Evolutionary conservation across 768 basidiomycete genomes (phyloP), one percentile per base, ranked within the genome.

Genomic region (Suillus alpinus): DNA sequence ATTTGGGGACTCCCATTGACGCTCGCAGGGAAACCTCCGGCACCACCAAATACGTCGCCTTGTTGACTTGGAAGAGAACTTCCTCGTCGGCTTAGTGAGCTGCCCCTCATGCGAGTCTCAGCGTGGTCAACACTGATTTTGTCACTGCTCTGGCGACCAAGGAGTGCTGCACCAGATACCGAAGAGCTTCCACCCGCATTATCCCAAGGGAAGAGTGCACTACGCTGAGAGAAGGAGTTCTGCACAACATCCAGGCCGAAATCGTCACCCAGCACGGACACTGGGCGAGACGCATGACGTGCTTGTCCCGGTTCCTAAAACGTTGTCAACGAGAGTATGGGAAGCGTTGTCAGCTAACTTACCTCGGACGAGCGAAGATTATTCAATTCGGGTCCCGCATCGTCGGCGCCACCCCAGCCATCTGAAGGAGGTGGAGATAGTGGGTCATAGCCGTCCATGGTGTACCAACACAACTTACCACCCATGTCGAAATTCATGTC

Each of bases 291-390:
- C 37, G 76, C 76, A n/a, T 79, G 84, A 64, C 92, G 90, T n/a
- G 81, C 90, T 86, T 91, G 89, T 34, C 89, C 92, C 51, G 91
- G 91, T 76, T 92, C 91, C 92, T 92, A 66, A n/a, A 62, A 40
- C 12, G 3, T 26, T 44, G 50, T 73, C 44, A 74, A 59, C 8
- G 49, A 29, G 12, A n/a, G 51, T 46, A 39, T 29, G 1, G 10
- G 7, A 61, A 50, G 41, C 53, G 58, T 56, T 10, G 31, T 16
- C 3, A 29, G 4, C 1, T 3, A 29, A 51, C 82, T 75, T 87
- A 62, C 89, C 79, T 92, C 88, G 32, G 89, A 91, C 4, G 88
- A 83, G 47, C 80, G 79, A 64, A 75, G 64, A 47, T 75, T 61
- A 57, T 56, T 67, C n/a, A 62, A 51, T 43, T 63, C 59, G 16